phyloP scores from a whole-genome alignment of 2,329 filamentous ascomycete genomes.

The Ceratocystis ficicola region DNA sequence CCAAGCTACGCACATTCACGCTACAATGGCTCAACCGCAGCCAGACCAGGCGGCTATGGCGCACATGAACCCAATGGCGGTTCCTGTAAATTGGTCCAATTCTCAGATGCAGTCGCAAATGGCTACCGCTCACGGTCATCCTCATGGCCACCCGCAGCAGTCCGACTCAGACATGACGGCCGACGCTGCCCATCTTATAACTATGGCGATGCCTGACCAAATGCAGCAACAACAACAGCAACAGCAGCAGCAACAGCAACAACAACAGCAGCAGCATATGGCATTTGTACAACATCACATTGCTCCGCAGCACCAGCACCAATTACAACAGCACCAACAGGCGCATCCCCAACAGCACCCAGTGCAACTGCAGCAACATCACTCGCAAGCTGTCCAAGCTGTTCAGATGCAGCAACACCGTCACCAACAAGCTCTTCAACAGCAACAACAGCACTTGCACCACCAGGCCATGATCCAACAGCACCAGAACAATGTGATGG shows the following conservation, averaged over 20 bases:
- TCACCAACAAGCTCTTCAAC: conserved; percentile 14
- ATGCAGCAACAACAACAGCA: conserved; percentile 13
- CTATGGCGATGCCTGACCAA: conserved; percentile 19
- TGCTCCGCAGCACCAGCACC: conserved; percentile 23
- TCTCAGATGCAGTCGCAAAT: conserved; percentile 14
- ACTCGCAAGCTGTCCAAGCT: conserved; percentile 13
- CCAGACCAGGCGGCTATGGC: conserved; percentile 16
- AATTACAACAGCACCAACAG: conserved; percentile 26
- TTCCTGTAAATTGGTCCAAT: conserved; percentile 17
- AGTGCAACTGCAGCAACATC: conserved; percentile 10
- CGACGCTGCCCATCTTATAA: conserved; percentile 18
- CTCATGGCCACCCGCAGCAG: conserved; percentile 9
- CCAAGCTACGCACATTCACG: neutral
- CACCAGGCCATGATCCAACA: conserved; percentile 34
- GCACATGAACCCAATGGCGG: conserved; percentile 18
- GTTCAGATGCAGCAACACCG: conserved; percentile 17
- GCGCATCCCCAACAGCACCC: conserved; percentile 16
- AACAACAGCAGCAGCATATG: conserved; percentile 13
- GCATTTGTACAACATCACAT: conserved; percentile 18
- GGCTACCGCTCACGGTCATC: conserved; percentile 10
- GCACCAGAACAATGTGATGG: conserved; percentile 34
- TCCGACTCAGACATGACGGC: conserved; percentile 17
- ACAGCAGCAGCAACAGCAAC: conserved; percentile 10
- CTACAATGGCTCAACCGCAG: conserved; percentile 20
- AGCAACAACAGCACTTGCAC: conserved; percentile 24